Evolutionary conservation across 371 early-diverging fungal genomes (phyloP).

Genomic region (Basidiobolus meristosporus): DNA sequence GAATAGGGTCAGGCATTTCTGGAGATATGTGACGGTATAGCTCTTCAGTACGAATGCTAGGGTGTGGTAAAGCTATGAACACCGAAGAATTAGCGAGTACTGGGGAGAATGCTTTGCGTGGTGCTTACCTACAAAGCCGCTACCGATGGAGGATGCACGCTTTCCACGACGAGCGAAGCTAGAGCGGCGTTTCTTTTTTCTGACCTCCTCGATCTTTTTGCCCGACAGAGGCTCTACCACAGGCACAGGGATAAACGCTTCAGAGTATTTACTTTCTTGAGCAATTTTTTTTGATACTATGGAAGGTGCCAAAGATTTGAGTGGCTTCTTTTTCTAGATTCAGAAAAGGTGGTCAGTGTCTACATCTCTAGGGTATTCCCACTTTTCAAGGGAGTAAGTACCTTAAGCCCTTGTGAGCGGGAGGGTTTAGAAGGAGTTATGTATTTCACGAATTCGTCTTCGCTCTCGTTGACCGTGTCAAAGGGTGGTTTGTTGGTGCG

Average conservation of each 20-base stretch:
- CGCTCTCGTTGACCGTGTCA: too few relatives aligned
- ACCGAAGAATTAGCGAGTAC: neutral
- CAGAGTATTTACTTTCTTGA: too few relatives aligned
- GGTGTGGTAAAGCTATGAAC: constrained; percentile 34
- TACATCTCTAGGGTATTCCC: too few relatives aligned
- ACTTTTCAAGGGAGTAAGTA: too few relatives aligned
- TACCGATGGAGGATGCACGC: constrained; percentile 37
- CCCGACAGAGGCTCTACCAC: constrained; percentile 26
- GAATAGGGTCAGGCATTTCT: constrained; percentile 37
- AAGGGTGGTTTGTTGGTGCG: too few relatives aligned
- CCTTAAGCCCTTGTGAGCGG: too few relatives aligned
- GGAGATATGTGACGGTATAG: constrained; percentile 45
- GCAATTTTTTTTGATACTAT: too few relatives aligned
- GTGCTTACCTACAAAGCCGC: neutral
- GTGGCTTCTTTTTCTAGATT: too few relatives aligned
- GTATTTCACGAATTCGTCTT: too few relatives aligned
- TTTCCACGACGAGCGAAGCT: constrained; percentile 44
- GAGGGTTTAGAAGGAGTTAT: too few relatives aligned
- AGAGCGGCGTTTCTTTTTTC: constrained; percentile 28
- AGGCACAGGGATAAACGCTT: constrained; percentile 9
- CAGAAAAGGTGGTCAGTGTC: too few relatives aligned
- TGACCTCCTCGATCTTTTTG: constrained; percentile 16
- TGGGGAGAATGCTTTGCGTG: neutral
- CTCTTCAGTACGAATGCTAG: constrained; percentile 18
- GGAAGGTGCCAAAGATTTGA: too few relatives aligned